These are phyloP conservation scores for Psilocybe sp. DNA, from an alignment of 768 basidiomycete genomes.

Conservation along the genomic window DNA sequence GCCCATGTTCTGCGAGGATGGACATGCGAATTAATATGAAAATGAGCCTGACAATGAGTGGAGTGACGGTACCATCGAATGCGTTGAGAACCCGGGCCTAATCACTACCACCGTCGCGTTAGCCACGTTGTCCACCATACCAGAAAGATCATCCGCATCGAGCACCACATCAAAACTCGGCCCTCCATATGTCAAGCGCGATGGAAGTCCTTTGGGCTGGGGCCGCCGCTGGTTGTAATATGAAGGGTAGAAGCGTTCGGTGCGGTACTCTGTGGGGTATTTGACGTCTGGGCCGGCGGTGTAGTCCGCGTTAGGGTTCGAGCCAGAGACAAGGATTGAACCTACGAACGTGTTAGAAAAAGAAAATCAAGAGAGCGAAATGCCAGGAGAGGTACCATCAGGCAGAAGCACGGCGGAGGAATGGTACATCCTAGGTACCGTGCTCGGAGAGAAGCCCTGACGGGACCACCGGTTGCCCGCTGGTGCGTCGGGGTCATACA, in stretches of 20 bases:
- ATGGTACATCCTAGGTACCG: constrained; percentile 74
- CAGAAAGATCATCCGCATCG: constrained; percentile 46
- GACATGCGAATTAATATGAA: not conserved
- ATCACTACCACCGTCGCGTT: constrained; percentile 51
- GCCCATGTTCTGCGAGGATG: constrained; percentile 55
- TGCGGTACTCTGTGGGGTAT: constrained; percentile 73
- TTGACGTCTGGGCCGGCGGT: constrained; percentile 40
- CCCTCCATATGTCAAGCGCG: constrained; percentile 73
- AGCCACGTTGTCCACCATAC: constrained; percentile 45
- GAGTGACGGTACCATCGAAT: constrained; percentile 50
- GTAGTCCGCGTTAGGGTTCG: constrained; percentile 76
- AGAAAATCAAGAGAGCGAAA: not conserved
- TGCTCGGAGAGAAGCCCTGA: constrained; percentile 52
- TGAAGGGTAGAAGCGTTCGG: constrained; percentile 72
- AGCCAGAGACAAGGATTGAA: constrained; percentile 73
- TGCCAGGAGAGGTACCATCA: constrained; percentile 38
- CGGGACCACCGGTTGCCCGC: constrained; percentile 60
- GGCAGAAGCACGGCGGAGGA: constrained; percentile 65
- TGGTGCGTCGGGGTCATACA: constrained; percentile 63
- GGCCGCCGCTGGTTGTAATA: constrained; percentile 63
- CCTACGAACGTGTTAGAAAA: constrained; percentile 27
- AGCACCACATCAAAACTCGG: constrained; percentile 63
- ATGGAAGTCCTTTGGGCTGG: constrained; percentile 52
- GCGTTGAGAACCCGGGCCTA: constrained; percentile 73
- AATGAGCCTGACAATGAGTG: not conserved